Evolutionary conservation across 768 basidiomycete species (phyloP).

Genomic region (Lactarius tabidus): DNA sequence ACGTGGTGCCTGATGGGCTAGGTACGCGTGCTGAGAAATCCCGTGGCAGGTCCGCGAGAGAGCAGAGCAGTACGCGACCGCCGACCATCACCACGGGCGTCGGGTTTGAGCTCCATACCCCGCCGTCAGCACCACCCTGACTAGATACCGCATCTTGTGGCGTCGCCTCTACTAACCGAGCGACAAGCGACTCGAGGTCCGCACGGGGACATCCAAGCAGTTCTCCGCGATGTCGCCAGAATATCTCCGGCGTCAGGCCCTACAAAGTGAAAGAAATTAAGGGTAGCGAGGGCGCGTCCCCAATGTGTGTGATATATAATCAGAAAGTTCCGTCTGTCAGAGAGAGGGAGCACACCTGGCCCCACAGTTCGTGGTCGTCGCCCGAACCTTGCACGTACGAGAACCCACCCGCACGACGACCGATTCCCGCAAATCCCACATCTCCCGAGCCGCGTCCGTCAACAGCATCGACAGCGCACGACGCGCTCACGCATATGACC

Average conservation of each 20-base stretch:
- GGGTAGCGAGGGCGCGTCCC: no score
- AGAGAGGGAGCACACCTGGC: constrained; percentile 46
- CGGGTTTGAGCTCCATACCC: constrained; percentile 22
- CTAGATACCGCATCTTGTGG: not conserved
- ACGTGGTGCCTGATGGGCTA: not conserved
- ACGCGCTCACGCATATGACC: constrained; percentile 83
- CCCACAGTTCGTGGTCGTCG: constrained; percentile 93
- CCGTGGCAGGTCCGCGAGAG: constrained; percentile 32
- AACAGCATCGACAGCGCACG: constrained; percentile 59
- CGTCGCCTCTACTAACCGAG: constrained; percentile 22
- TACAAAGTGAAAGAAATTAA: constrained; percentile 29
- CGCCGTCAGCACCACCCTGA: not conserved
- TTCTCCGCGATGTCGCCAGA: constrained; percentile 55
- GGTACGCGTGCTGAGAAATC: constrained; percentile 17
- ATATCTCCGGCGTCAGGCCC: constrained; percentile 72
- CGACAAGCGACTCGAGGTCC: constrained; percentile 47
- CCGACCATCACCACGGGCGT: constrained; percentile 37
- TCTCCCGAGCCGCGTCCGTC: constrained; percentile 47
- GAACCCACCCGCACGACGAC: constrained; percentile 64
- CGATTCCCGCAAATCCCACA: constrained; percentile 42
- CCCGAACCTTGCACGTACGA: constrained; percentile 92
- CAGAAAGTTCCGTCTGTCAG: not conserved
- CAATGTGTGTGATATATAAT: not conserved
- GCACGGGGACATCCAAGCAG: constrained; percentile 48
- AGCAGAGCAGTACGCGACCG: constrained; percentile 42